Base-by-base conservation (phyloP, 1,284 basidiomycete species). In the Trametes versicolor region DNA sequence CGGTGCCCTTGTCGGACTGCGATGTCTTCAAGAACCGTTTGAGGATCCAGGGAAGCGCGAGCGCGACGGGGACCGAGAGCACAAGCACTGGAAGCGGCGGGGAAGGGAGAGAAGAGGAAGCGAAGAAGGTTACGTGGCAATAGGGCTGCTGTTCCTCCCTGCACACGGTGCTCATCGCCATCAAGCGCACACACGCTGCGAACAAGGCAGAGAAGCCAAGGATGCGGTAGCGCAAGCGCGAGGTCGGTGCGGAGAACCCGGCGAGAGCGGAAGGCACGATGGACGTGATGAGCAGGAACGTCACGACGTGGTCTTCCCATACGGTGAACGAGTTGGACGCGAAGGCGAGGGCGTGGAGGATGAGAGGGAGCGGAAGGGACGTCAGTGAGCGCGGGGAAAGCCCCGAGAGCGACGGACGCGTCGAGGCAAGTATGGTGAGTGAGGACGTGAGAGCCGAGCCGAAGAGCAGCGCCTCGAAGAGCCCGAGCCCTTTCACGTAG, bases 291-390 rank as follows among this genome's bases (percentile, higher is more conserved):
- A 91, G 81, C 58, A 98, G 84, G 82, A 90, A 96, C 2, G 88
- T 85, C 8, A 93, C 83, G 58, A 95, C 82, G 39, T 87, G 86
- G 76, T 99, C 97, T 84, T 99, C 98, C 93, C 96, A 98, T 75
- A 99, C 88, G 36, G 94, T 94, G 80, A 95, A 98, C 0, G 96
- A 98, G 80, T 99, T 99, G 27, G 95, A 96, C 13, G 92, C 85
- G 77, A 96, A 95, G 2, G 89, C 83, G 5, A 92, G 60, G 2
- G 88, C 78, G 70, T 97, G 94, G 7, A 95, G 78, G 63, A 89
- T 66, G 54, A 93, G 84, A 47, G 85, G 76, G 29, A 91, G 70
- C 23, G 79, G 84, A 8, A 63, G 36, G 2, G 65, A 61, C 3
- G 32, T 51, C 61, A 76, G 75, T 57, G 80, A 84, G 55, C 72